Evolutionary conservation across 352 stramenopile genomes (phyloP).

Genomic region (Pythium myriotylum): DNA sequence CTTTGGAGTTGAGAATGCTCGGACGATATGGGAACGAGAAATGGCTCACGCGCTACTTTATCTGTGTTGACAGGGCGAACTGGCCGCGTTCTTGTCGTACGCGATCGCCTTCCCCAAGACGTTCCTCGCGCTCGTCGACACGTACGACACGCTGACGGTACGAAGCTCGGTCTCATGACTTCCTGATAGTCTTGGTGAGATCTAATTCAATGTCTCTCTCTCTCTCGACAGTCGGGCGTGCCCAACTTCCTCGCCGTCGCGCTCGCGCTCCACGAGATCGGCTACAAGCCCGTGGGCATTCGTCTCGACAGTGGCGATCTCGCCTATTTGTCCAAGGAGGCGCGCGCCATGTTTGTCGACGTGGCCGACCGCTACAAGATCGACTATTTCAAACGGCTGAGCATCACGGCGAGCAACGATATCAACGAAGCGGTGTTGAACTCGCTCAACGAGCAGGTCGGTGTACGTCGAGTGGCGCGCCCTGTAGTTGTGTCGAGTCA

Average conservation of each 20-base stretch:
- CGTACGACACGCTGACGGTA: conserved; percentile 96
- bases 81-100: conserved; percentile 99
- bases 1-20: background rate
- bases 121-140: conserved; percentile 98
- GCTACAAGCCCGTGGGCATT: conserved; percentile 92
- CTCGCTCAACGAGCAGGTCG: conserved; percentile 92
- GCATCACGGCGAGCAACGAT: conserved; percentile 98
- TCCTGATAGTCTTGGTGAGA: too few species aligned
- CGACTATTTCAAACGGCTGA: conserved; percentile 80
- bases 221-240: conserved; percentile 77
- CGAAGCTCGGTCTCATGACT: conserved; percentile 16
- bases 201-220: too few species aligned
- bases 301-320: conserved; percentile 99
- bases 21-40: too few species aligned
- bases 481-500: background rate
- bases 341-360: conserved; percentile 64
- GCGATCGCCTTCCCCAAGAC: conserved; percentile 95
- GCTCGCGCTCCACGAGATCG: conserved; percentile 92
- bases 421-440: conserved; percentile 98
- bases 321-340: conserved; percentile 93
- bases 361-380: conserved; percentile 59
- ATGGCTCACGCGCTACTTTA: too few species aligned
- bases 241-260: conserved; percentile 98
- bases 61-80: conserved; percentile 83
- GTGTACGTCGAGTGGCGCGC: conserved; percentile 27